Evolutionary conservation across 345 rosid species (phyloP).

Genomic region (Salix exigua): DNA sequence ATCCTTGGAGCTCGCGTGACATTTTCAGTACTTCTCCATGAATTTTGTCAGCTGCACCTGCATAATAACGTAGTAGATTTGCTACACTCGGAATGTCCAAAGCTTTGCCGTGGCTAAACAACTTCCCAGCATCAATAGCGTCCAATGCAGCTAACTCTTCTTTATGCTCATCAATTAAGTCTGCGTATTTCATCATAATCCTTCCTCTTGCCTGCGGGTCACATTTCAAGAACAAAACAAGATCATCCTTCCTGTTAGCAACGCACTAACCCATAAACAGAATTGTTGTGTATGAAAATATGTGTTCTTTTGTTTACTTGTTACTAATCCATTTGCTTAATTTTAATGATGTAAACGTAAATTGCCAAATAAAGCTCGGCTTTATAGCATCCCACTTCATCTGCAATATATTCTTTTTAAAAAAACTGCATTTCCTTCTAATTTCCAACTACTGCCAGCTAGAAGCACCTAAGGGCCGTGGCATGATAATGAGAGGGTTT

Average conservation of each 20-base stretch:
- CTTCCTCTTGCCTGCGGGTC: conserved; percentile 53
- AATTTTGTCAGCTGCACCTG: conserved; percentile 88
- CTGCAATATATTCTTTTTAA: too few relatives aligned
- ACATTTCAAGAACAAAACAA: not conserved
- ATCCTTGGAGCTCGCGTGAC: conserved; percentile 55
- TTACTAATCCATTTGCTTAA: too few relatives aligned
- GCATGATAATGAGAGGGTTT: too few relatives aligned
- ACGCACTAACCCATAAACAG: too few relatives aligned
- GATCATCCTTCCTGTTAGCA: not conserved
- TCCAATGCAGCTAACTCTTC: conserved; percentile 77
- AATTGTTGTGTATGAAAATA: too few relatives aligned
- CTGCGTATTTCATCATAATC: conserved; percentile 59
- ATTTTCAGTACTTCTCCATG: conserved; percentile 71
- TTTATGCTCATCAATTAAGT: conserved; percentile 50
- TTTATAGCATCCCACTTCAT: too few relatives aligned
- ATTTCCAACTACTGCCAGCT: too few relatives aligned
- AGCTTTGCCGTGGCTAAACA: conserved; percentile 35
- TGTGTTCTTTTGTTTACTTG: too few relatives aligned
- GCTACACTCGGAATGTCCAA: conserved; percentile 49
- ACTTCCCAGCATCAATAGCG: conserved; percentile 61
- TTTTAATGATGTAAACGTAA: too few relatives aligned
- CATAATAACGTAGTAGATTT: conserved; percentile 50
- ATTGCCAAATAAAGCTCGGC: too few relatives aligned
- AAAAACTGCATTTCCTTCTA: too few relatives aligned
- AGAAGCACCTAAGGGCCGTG: too few relatives aligned